Evolutionary conservation across 768 basidiomycete species (phyloP), one percentile per base, ranked within the genome.

Genomic region (Filobasidium wieringae): DNA sequence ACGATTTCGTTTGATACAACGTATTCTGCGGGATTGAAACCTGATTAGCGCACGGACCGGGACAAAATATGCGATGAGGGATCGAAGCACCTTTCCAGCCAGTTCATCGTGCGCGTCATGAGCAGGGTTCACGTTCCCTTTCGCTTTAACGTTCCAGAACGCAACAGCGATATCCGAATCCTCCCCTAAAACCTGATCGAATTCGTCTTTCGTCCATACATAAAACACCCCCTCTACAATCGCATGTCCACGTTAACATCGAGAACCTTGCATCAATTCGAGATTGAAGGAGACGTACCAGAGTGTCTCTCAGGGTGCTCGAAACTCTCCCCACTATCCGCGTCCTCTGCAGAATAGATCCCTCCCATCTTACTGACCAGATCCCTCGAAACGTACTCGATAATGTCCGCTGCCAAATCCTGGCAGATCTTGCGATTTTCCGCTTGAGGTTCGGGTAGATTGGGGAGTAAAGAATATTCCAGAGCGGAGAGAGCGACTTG

Each of bases 281-380:
- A 30, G 12, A n/a, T n/a, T n/a, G n/a, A n/a, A n/a, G 14, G 4
- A 19, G 24, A 62, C 64, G 50, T 56, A 67, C 69, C 69, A 34
- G 59, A 60, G 31, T 69, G 66, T 58, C 68, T 68, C 3, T 45
- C 40, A 36, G 36, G 59, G 60, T 66, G 69, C 58, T 57, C 73
- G 61, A 53, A 52, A 3, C 62, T 52, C 24, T 72, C 72, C 19
- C 75, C 67, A 1, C 74, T 75, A 53, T 78, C 77, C 1, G 77
- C 77, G 59, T 78, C 77, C 53, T 78, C 76, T 0, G 77, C 76
- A 51, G 70, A 72, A 63, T 67, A 76, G 59, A 76, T 75, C 11
- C 71, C 77, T 22, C 72, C 75, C 29, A 65, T 64, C 11, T 73
- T 68, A 57, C 68, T 75, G 17, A 60, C 59, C 4, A 78, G 68